A percentile compares a stretch with the other conserved stretches of the same genome.
Evolutionary conservation across 768 basidiomycete genomes (phyloP).

Genomic region (Pleurotus ostreatus): DNA sequence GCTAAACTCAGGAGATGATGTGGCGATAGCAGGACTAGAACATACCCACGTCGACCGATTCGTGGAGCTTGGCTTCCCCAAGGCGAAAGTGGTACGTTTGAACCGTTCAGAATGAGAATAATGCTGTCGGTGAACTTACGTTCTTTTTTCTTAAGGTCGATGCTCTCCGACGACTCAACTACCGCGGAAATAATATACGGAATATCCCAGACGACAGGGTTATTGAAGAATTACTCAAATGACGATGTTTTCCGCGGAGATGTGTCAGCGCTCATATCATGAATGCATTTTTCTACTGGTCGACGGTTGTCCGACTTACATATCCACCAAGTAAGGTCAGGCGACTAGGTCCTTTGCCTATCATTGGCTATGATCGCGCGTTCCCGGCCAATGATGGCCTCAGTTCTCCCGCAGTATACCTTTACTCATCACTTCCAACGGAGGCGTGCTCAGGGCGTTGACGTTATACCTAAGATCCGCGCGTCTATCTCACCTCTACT

Average conservation of each 20-base stretch:
- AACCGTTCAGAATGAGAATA: background rate
- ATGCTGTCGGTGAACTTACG: background rate
- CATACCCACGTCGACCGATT: conserved; percentile 82
- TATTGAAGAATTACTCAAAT: conserved; percentile 81
- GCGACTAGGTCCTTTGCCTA: background rate
- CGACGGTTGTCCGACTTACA: background rate
- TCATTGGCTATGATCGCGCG: background rate
- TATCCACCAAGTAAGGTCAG: background rate
- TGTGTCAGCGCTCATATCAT: background rate
- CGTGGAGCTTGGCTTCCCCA: conserved; percentile 76
- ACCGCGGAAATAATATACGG: conserved; percentile 75
- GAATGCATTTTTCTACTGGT: background rate
- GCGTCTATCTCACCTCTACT: background rate
- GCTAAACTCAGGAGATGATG: conserved; percentile 56
- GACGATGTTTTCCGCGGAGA: background rate
- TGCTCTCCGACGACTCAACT: conserved; percentile 83
- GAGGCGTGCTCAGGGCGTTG: background rate
- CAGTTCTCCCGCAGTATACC: background rate
- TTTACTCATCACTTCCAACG: background rate
- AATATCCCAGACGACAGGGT: conserved; percentile 81
- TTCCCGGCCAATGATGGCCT: background rate
- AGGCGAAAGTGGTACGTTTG: conserved; percentile 73
- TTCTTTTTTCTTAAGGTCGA: conserved; percentile 56
- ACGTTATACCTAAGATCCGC: background rate
- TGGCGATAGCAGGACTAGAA: conserved; percentile 81